phyloP scores from a whole-genome alignment of 1,284 basidiomycete species.

The Cerioporus squamosus region DNA sequence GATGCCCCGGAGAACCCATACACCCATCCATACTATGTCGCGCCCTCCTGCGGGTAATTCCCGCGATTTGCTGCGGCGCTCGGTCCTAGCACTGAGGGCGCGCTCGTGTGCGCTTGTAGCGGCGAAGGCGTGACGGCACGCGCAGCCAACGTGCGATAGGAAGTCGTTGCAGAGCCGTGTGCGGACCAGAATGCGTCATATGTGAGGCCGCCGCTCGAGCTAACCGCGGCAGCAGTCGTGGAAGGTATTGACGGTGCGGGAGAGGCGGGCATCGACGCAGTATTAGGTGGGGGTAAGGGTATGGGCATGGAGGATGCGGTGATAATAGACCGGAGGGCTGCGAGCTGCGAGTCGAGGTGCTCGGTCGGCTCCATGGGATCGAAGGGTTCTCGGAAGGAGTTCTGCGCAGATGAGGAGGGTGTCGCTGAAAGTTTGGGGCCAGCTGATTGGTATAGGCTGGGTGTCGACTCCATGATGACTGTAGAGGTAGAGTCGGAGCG shows the following conservation, averaged over 20 bases:
- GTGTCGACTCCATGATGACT: conserved; percentile 14
- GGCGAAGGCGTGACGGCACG: not conserved
- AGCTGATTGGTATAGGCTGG: conserved; percentile 8
- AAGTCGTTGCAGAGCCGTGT: conserved; percentile 38
- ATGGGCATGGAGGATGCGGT: conserved; percentile 16
- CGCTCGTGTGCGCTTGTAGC: conserved; percentile 16
- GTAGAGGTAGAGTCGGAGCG: conserved; percentile 22
- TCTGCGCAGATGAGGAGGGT: conserved; percentile 12
- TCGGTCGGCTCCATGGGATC: conserved; percentile 26
- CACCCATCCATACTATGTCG: too few relatives aligned
- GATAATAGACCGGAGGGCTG: conserved; percentile 23
- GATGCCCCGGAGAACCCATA: too few relatives aligned
- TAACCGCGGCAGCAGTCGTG: not conserved
- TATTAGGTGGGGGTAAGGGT: conserved; percentile 13
- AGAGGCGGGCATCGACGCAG: not conserved
- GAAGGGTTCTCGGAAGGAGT: conserved; percentile 20
- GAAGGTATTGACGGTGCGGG: not conserved
- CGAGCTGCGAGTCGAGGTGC: conserved; percentile 24
- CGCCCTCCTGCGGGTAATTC: too few relatives aligned
- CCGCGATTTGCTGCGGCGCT: not conserved
- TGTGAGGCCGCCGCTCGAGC: conserved; percentile 41
- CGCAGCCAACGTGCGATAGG: conserved; percentile 11
- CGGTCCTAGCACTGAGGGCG: conserved; percentile 9
- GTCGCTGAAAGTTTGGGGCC: not conserved
- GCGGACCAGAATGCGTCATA: conserved; percentile 73